These are phyloP conservation scores for Staphylotrichum tortipilum DNA, from an alignment of 495 filamentous ascomycete species.

Conservation along the genomic window DNA sequence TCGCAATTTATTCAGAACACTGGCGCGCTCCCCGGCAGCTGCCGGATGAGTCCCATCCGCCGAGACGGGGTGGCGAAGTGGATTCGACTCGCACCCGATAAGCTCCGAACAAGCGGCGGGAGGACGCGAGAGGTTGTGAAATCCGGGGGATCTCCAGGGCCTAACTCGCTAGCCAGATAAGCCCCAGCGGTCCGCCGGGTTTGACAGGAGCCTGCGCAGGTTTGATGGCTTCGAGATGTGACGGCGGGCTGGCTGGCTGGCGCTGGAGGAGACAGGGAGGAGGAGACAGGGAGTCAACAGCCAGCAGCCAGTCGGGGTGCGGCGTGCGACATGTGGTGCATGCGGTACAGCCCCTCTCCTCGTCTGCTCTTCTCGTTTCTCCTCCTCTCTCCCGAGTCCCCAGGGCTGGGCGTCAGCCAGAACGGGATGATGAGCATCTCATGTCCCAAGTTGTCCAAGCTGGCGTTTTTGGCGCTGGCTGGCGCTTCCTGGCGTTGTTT, in stretches of 20 bases:
- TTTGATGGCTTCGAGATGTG: not conserved
- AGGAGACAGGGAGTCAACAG: too few relatives aligned
- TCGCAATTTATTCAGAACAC: not conserved
- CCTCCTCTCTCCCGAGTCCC: too few relatives aligned
- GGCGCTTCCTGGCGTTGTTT: too few relatives aligned
- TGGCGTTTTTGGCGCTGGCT: too few relatives aligned
- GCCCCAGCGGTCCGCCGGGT: not conserved
- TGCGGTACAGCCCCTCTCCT: too few relatives aligned
- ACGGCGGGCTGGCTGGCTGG: not conserved
- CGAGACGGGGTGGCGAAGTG: not conserved
- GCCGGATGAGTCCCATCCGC: not conserved
- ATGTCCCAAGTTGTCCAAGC: too few relatives aligned
- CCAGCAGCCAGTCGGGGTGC: not conserved
- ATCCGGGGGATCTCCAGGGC: slow-evolving; percentile 14
- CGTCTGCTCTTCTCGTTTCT: too few relatives aligned
- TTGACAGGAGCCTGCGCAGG: too few relatives aligned
- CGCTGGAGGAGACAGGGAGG: not conserved
- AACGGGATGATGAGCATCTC: too few relatives aligned
- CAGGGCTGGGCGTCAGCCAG: too few relatives aligned
- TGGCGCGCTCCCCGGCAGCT: not conserved
- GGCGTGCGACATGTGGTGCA: not conserved
- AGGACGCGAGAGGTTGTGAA: not conserved
- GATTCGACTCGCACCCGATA: slow-evolving; percentile 1
- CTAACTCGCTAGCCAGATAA: slow-evolving; percentile 9
- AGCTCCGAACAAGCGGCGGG: slow-evolving; percentile 6